Evolutionary conservation across 768 basidiomycete genomes (phyloP).

Genomic region (Porphyrellus cyaneotinctus): DNA sequence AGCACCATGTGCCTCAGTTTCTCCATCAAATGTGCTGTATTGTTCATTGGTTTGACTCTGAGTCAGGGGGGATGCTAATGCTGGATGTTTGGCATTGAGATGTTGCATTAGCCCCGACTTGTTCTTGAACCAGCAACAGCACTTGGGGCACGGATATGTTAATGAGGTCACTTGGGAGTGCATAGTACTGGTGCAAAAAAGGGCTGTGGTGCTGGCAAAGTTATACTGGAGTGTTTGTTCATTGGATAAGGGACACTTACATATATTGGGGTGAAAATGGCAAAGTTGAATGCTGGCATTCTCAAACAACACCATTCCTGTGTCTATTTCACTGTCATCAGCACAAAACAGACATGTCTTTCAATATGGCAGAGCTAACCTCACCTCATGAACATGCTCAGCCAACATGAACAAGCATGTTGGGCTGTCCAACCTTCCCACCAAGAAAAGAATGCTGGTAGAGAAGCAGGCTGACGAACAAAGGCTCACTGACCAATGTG

Average conservation of each 20-base stretch:
- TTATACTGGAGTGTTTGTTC: too few species aligned
- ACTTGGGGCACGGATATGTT: neutral
- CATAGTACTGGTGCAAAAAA: too few species aligned
- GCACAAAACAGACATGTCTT: too few species aligned
- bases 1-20: too few species aligned
- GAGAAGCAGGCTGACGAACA: neutral
- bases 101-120: neutral
- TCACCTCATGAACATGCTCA: neutral
- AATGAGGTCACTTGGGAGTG: too few species aligned
- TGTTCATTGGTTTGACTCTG: too few species aligned
- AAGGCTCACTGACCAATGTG: neutral
- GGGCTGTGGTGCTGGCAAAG: too few species aligned
- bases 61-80: neutral
- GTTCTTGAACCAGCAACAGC: neutral
- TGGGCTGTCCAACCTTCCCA: neutral
- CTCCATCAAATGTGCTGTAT: too few species aligned
- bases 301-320: neutral
- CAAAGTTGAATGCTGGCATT: neutral
- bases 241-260: neutral
- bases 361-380: too few species aligned
- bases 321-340: too few species aligned
- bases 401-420: too few species aligned
- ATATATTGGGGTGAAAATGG: neutral
- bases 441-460: neutral
- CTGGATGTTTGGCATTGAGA: neutral